Evolutionary conservation across 2,329 filamentous ascomycete genomes (phyloP), one percentile per base, ranked within the genome.

Genomic region (Diplodia intermedia): DNA sequence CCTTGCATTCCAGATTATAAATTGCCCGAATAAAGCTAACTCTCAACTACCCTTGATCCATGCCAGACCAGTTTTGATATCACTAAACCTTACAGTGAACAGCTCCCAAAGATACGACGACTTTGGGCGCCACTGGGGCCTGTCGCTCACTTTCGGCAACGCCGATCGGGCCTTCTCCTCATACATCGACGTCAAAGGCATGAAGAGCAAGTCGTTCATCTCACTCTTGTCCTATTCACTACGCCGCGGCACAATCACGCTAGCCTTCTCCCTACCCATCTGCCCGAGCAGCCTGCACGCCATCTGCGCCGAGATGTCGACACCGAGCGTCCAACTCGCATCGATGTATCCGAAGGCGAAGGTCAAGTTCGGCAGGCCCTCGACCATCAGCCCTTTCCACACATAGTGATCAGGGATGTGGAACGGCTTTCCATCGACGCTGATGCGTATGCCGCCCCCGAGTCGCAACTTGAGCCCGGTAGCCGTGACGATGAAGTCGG

Each of bases 401-500:
- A 86, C 76, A 74, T 85, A 89, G 61, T 86, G 85, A 3, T 81
- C 76, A 0, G 80, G 73, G 0, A 85, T 67, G 5, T 84, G 73
- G 49, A 87, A 70, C 0, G 75, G 73, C n/a, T 78, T 70, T 4
- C 83, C 84, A 69, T 89, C 85, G 6, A 90, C 78, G 0, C 74
- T 73, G 11, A 90, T 71, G 1, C 78, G 73, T 33, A 86, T 83
- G 23, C 82, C 81, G 31, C 87, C 88, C 0, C 83, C 85, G 40
- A 90, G 80, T 9, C 80, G 75, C 53, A 90, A 75, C 65, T 83
- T 83, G 2, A 90, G 80, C 0, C 89, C 89, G 0, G 89, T 91
- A 0, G 89, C 89, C 0, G 88, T 89, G 65, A 91, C 80, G 70
- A 91, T 89, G 67, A 87, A 82, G 71, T 91, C 89, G 0, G 88